A percentile compares a stretch with the other conserved stretches of the same genome.
phyloP scores from a whole-genome alignment of 2,329 filamentous ascomycete genomes.

The Dactylonectria estremocensis region DNA sequence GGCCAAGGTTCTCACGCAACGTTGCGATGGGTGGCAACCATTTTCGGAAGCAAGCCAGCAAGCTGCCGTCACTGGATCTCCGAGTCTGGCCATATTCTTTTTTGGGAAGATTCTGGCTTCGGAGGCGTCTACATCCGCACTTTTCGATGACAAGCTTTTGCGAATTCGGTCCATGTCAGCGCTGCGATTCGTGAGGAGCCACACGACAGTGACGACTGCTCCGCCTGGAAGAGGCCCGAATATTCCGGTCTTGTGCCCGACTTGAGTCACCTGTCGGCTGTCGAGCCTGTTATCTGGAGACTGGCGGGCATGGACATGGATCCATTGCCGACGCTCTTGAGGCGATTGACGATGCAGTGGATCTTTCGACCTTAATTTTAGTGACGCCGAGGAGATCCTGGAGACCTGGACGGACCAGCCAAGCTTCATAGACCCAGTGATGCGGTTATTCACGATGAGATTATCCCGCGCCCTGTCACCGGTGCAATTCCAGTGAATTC shows the following conservation, averaged over 20 bases:
- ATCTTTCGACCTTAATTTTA: slow-evolving; percentile 9
- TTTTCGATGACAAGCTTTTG: slow-evolving; percentile 14
- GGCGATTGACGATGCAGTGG: slow-evolving; percentile 2
- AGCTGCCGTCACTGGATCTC: slow-evolving; percentile 10
- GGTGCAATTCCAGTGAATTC: slow-evolving; percentile 29
- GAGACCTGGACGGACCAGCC: slow-evolving; percentile 18
- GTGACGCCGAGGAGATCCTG: slow-evolving; percentile 11
- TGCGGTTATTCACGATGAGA: slow-evolving; percentile 37
- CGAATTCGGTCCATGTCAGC: slow-evolving; percentile 8
- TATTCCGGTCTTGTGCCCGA: slow-evolving; percentile 11
- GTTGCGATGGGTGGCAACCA: slow-evolving; percentile 37
- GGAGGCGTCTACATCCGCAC: slow-evolving; percentile 10
- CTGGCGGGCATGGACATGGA: slow-evolving; percentile 17
- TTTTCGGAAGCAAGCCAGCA: slow-evolving; percentile 16
- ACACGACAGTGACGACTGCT: not conserved
- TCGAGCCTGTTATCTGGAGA: not conserved
- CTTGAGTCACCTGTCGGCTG: slow-evolving; percentile 18
- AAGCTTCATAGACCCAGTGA: slow-evolving; percentile 21
- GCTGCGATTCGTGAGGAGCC: slow-evolving; percentile 9
- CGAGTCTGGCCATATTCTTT: slow-evolving; percentile 10
- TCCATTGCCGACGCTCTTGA: not conserved
- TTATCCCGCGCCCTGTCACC: slow-evolving; percentile 28
- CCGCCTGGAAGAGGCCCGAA: slow-evolving; percentile 13
- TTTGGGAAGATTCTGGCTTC: slow-evolving; percentile 16
- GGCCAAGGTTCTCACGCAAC: slow-evolving; percentile 40